These are phyloP conservation scores for Luzula sylvatica DNA, from an alignment of 176 grass and related monocot genomes.

Conservation along the genomic window DNA sequence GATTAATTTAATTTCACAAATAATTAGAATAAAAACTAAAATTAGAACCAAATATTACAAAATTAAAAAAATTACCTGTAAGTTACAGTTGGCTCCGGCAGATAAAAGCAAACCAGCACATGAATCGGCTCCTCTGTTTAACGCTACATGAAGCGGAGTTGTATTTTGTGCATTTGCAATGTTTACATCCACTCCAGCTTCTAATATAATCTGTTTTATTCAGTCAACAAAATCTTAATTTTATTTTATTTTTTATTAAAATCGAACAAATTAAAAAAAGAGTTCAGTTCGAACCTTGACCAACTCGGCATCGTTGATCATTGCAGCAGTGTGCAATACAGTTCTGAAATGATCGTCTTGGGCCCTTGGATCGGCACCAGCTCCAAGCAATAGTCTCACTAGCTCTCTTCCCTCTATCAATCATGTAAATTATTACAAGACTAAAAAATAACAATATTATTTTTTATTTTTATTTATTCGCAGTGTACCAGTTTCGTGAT, in stretches of 20 bases:
- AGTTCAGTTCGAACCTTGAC: slow-evolving; percentile 55
- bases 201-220: slow-evolving; percentile 71
- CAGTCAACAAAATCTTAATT: not conserved
- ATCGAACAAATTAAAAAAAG: slow-evolving; percentile 7
- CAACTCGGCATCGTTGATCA: slow-evolving; percentile 94
- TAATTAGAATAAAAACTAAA: not conserved
- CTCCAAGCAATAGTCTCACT: slow-evolving; percentile 79
- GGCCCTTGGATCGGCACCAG: slow-evolving; percentile 85
- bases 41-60: not conserved
- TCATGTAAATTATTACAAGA: slow-evolving; percentile 18
- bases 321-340: slow-evolving; percentile 92
- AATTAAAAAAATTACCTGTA: slow-evolving; percentile 48
- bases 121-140: slow-evolving; percentile 91
- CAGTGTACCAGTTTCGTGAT: slow-evolving; percentile 79
- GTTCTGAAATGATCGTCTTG: slow-evolving; percentile 90
- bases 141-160: slow-evolving; percentile 88
- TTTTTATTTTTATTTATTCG: slow-evolving; percentile 20
- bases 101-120: slow-evolving; percentile 94
- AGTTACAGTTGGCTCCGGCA: slow-evolving; percentile 89
- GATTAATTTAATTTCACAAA: slow-evolving; percentile 23
- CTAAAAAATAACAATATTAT: slow-evolving; percentile 13
- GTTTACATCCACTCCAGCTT: slow-evolving; percentile 91
- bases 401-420: slow-evolving; percentile 83
- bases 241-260: not conserved
- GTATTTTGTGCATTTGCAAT: slow-evolving; percentile 96